Evolutionary conservation across 2,329 filamentous ascomycete genomes (phyloP).

Genomic region (Cladophialophora psammophila): DNA sequence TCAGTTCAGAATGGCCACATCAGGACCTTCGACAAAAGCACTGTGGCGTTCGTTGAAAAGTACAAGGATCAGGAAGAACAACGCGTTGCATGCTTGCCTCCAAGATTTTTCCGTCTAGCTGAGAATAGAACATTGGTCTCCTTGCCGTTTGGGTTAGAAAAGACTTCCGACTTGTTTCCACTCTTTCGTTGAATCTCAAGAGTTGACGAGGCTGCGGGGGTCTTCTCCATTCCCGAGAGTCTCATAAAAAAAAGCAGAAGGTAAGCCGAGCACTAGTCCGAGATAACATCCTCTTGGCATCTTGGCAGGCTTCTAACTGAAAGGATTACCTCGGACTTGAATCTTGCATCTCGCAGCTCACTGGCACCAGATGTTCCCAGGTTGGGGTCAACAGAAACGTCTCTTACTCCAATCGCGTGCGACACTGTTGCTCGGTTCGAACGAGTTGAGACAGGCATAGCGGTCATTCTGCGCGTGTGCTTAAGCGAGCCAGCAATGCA

Average conservation of each 20-base stretch:
- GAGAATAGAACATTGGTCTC: not conserved
- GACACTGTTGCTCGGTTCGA: not conserved
- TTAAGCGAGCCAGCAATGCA: constrained; percentile 5
- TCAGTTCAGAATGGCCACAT: not conserved
- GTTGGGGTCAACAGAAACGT: not conserved
- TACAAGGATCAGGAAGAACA: not conserved
- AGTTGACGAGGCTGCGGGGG: not conserved
- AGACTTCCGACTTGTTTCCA: not conserved
- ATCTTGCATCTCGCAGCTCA: not conserved
- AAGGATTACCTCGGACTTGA: not conserved
- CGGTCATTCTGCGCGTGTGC: not conserved
- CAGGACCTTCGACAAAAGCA: not conserved
- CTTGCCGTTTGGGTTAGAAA: not conserved
- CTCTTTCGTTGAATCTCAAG: not conserved
- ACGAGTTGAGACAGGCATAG: not conserved
- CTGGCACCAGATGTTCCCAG: not conserved
- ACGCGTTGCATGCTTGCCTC: not conserved
- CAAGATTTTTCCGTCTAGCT: not conserved
- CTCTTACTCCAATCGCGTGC: not conserved
- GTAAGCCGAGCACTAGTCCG: not conserved
- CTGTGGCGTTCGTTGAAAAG: not conserved
- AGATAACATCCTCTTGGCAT: not conserved
- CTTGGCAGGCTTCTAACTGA: not conserved
- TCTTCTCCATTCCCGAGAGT: too few relatives aligned
- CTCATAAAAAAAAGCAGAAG: not conserved